phyloP scores from a whole-genome alignment of 257 asterid species.

The Solanum corneliomulleri region DNA sequence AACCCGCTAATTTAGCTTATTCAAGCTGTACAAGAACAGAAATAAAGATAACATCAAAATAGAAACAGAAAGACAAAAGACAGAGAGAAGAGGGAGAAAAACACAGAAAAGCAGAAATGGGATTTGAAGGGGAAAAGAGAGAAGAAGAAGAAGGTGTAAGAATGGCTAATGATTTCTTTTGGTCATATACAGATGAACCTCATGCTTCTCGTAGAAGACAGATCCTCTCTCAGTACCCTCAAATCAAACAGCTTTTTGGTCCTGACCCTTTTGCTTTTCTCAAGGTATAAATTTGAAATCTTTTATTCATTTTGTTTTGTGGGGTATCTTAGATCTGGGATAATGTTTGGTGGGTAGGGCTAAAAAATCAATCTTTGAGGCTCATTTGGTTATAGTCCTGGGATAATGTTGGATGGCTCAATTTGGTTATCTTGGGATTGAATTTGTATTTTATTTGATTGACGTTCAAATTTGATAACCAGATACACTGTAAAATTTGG shows the following conservation, averaged over 20 bases:
- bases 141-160: slow-evolving; percentile 30
- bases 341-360: background rate
- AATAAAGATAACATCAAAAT: background rate
- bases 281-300: slow-evolving; percentile 30
- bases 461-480: background rate
- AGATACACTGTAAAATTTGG: background rate
- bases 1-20: background rate
- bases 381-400: background rate
- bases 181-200: slow-evolving; percentile 95
- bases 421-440: background rate
- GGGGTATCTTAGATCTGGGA: background rate
- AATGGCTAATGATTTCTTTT: slow-evolving; percentile 75
- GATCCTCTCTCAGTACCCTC: slow-evolving; percentile 90
- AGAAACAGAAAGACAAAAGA: background rate
- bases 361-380: background rate
- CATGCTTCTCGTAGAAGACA: slow-evolving; percentile 80
- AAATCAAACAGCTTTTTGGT: slow-evolving; percentile 71
- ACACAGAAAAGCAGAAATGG: slow-evolving; percentile 21
- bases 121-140: slow-evolving; percentile 30
- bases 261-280: slow-evolving; percentile 81
- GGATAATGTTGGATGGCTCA: background rate
- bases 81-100: background rate
- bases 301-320: background rate
- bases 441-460: background rate
- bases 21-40: background rate